phyloP scores from a whole-genome alignment of 2,329 filamentous ascomycete species.

The Exophiala oligosperma region DNA sequence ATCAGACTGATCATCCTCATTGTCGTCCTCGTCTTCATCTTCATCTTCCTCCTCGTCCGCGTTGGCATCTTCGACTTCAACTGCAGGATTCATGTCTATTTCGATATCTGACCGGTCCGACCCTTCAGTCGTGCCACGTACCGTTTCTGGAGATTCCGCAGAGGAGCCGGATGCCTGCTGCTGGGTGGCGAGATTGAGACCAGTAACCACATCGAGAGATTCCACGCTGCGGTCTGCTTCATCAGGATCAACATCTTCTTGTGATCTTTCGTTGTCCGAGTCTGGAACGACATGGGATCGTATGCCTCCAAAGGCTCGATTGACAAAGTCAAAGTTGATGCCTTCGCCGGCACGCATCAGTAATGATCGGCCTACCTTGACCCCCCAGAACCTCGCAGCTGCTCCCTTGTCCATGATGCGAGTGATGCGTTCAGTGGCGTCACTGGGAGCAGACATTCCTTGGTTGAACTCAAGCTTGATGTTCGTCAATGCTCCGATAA shows the following conservation, averaged over 20 bases:
- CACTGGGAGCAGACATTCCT: conserved; percentile 36
- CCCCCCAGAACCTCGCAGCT: conserved; percentile 57
- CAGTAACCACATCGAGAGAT: conserved; percentile 33
- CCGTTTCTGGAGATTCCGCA: background rate
- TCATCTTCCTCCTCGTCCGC: conserved; percentile 30
- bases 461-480: conserved; percentile 53
- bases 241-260: conserved; percentile 50
- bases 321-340: conserved; percentile 58
- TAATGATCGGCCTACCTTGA: conserved; percentile 59
- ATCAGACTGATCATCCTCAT: conserved; percentile 22
- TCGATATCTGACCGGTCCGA: conserved; percentile 12
- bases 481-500: conserved; percentile 51
- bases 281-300: conserved; percentile 39
- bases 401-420: conserved; percentile 45
- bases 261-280: conserved; percentile 43
- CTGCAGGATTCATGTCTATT: conserved; percentile 12
- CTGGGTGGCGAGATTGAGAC: background rate
- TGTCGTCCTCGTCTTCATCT: conserved; percentile 15
- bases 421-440: conserved; percentile 9
- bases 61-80: conserved; percentile 27
- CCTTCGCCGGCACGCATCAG: conserved; percentile 58
- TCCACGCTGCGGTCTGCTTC: conserved; percentile 47
- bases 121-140: conserved; percentile 2
- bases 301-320: conserved; percentile 63
- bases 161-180: conserved; percentile 1